A percentile compares a stretch with the other conserved stretches of the same genome.
Evolutionary conservation across 345 rosid genomes (phyloP).

Genomic region (Lepidium sativum): DNA sequence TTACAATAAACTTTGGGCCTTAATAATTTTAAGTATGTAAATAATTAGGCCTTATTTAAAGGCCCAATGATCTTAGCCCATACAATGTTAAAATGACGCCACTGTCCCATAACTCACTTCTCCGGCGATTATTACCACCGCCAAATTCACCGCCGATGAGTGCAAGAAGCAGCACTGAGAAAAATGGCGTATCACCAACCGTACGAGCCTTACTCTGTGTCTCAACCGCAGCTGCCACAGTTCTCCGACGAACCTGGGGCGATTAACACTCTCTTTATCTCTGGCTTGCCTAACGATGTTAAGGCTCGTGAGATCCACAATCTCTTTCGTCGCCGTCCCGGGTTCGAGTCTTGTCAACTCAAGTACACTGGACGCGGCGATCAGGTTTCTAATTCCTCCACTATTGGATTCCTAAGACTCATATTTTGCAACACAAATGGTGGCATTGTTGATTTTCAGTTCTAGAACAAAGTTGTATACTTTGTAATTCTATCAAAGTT

Average conservation of each 20-base stretch:
- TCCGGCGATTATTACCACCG: constrained; percentile 20
- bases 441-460: not conserved
- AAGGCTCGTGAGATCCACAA: constrained; percentile 90
- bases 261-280: constrained; percentile 68
- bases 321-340: constrained; percentile 68
- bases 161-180: not conserved
- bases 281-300: constrained; percentile 85
- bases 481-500: not conserved
- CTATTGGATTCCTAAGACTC: not conserved
- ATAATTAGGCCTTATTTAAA: not conserved
- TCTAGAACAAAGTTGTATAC: not conserved
- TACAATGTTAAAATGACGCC: not conserved
- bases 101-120: not conserved
- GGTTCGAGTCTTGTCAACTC: constrained; percentile 78
- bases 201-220: constrained; percentile 55
- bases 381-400: constrained; percentile 39
- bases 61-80: not conserved
- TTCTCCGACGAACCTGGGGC: constrained; percentile 30
- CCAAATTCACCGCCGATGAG: constrained; percentile 8
- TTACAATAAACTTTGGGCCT: not conserved
- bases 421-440: not conserved
- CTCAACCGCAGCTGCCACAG: constrained; percentile 16
- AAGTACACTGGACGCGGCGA: constrained; percentile 91
- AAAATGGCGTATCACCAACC: constrained; percentile 46
- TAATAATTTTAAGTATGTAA: no score